Evolutionary conservation across 441 rosid genomes (phyloP).

Genomic region (Pelargonium citronellum): DNA sequence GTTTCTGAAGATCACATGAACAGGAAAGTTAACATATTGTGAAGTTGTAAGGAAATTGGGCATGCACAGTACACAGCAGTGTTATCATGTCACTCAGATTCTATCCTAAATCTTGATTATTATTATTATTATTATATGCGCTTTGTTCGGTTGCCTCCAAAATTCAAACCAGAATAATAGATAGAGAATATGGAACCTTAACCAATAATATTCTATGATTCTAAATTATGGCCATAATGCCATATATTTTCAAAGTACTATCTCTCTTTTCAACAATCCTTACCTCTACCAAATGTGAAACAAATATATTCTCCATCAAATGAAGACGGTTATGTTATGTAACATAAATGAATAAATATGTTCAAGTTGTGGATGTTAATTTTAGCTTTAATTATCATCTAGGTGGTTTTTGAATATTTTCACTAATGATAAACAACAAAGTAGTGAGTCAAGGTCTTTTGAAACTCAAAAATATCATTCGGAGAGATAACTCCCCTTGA

Average conservation of each 20-base stretch:
- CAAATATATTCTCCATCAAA: not conserved
- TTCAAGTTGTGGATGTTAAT: not conserved
- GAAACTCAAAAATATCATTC: no score
- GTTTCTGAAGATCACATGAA: no score
- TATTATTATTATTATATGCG: no score
- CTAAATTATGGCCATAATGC: not conserved
- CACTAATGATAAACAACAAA: no score
- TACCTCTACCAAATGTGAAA: not conserved
- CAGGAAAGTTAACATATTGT: not conserved
- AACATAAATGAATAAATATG: not conserved
- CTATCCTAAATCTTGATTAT: not conserved
- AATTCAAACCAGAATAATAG: not conserved
- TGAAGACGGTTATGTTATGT: not conserved
- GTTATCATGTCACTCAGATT: not conserved
- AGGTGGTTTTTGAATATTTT: no score
- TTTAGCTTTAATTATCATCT: constrained; percentile 6
- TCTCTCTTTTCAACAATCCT: not conserved
- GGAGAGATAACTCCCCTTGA: no score
- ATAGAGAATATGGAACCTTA: not conserved
- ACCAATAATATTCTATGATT: not conserved
- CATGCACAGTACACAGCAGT: no score
- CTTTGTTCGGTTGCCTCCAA: not conserved
- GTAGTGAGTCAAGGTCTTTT: no score
- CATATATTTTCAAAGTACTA: not conserved
- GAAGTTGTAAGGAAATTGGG: no score